Base-by-base conservation (phyloP, 1,284 basidiomycete genomes). In the Trichosporon coremiiforme region DNA sequence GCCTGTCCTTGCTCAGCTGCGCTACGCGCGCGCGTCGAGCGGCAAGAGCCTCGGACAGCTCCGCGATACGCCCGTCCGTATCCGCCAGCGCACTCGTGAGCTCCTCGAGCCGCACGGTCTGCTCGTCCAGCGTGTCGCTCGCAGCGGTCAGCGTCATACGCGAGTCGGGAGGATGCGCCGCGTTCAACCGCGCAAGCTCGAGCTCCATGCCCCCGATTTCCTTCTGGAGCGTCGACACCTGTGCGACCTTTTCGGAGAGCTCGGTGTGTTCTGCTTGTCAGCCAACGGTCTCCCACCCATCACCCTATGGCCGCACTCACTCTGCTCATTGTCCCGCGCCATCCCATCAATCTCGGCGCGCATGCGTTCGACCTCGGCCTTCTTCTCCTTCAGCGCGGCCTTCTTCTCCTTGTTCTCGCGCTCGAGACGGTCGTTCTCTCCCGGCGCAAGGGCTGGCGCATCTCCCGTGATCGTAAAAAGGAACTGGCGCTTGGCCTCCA, bases 401-500 rank as follows among this genome's bases (percentile, higher is more conserved):
- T 94, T 94, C 84, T 90, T 91, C 73, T 87, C 84, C 66, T 88
- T 87, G 76, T 93, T 94, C 67, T 83, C 83, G 4, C 15, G 2
- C 57, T 31, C 57, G 31, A 60, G 57, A 15, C 88, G 89, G 38
- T 93, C 88, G 65, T 89, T 87, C 4, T 90, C 89, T 2, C 57
- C 57, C 1, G 57, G 31, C 12, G 57, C 57, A 1, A 60, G 57
- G 4, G 57, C 31, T 0, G 91, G 90, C 70, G 93, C 90, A 72
- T 91, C 82, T 1, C 89, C 91, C 65, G 93, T 90, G 74, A 94
- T 93, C 0, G 88, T 89, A 78, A 90, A 90, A 76, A 94, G 86
- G 77, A 94, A 94, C 80, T 90, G 89, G 73, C 92, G 88, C 79
- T 94, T 94, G 4, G 93, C 91, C 75, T 93, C 91, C 80, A 93